A percentile compares a stretch with the other conserved stretches of the same genome.
These are phyloP conservation scores for Gnaphalium uliginosum DNA, from an alignment of 129 eudicot genomes.

Conservation along the genomic window DNA sequence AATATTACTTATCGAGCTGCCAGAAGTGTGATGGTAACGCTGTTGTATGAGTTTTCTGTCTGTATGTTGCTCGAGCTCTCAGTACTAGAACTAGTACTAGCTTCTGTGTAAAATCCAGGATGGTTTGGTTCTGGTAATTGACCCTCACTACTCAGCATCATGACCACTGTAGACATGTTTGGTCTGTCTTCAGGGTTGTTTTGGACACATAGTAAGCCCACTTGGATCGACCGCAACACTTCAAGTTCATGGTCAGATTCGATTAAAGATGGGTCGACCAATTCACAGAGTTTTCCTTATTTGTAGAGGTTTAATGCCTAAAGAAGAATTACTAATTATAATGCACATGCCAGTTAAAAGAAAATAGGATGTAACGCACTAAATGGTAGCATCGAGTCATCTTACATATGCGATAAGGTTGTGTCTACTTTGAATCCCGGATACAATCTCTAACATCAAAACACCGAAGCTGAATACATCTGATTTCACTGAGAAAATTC, in stretches of 20 bases:
- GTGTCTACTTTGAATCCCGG: neutral
- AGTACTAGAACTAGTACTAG: slow-evolving; percentile 5
- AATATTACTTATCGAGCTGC: too few relatives aligned
- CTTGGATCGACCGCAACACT: too few relatives aligned
- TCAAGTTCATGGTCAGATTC: too few relatives aligned
- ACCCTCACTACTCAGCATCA: slow-evolving; percentile 1
- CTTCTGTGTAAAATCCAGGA: slow-evolving; percentile 24
- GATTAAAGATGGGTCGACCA: too few relatives aligned
- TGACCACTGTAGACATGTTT: too few relatives aligned
- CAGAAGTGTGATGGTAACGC: too few relatives aligned
- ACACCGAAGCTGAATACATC: slow-evolving; percentile 49
- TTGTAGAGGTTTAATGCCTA: too few relatives aligned
- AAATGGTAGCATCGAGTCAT: neutral
- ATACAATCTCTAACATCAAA: slow-evolving; percentile 39
- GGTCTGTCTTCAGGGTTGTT: neutral
- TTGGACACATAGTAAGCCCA: slow-evolving; percentile 23
- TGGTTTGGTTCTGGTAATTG: slow-evolving; percentile 22
- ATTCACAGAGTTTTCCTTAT: too few relatives aligned
- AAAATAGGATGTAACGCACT: slow-evolving; percentile 38
- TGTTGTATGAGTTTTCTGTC: too few relatives aligned
- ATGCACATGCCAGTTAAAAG: too few relatives aligned
- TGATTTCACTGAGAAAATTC: slow-evolving; percentile 36
- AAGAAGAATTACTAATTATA: too few relatives aligned
- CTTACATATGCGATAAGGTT: slow-evolving; percentile 5
- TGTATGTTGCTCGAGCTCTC: neutral